Base-by-base conservation (phyloP, 2,329 filamentous ascomycete genomes). In the Diaporthe vexans region DNA sequence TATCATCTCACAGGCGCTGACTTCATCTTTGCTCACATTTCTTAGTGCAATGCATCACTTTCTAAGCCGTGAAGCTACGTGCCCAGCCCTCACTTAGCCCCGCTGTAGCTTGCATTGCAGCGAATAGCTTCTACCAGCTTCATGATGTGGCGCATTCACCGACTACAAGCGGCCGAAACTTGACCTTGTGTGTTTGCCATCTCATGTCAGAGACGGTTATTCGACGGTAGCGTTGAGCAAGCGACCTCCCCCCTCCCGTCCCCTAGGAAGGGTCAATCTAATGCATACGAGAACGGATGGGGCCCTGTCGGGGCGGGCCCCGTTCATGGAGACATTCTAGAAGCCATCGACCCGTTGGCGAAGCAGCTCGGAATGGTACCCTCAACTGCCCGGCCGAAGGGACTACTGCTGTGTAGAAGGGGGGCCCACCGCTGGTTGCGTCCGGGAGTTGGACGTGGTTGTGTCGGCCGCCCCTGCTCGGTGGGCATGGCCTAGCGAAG, bases 301-400 rank as follows among this genome's bases (percentile, higher is more conserved):
- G 13, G 48, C 33, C 63, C 63, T 19, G 15, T 54, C 33, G 48
- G 63, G 48, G 63, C 29, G 63, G 63, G 48, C 63, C 63, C 63
- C 29, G 63, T 68, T 2, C 63, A 68, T 68, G 63, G 63, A 68
- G 46, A 68, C 63, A 37, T 68, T 68, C 63, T 68, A 68, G 63
- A 68, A 68, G 63, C 63, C 19, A 40, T 68, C 54, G 63, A 68
- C 63, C 63, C 46, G 63, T 68, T 68, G 63, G 63, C 43, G 33
- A 52, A 67, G 46, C 63, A 26, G 29, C 46, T 52, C 63, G 46
- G 63, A 40, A 40, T 52, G 63, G 48, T 5, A 54, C 33, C 61
- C 29, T 68, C 48, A 21, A 33, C 63, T 52, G 46, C 21, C 63
- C 63, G 63, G 46, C 46, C 63, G 35, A 40, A 40, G 63, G 58